phyloP scores from a whole-genome alignment of 1,284 basidiomycete species.

The Puccinia triticina region DNA sequence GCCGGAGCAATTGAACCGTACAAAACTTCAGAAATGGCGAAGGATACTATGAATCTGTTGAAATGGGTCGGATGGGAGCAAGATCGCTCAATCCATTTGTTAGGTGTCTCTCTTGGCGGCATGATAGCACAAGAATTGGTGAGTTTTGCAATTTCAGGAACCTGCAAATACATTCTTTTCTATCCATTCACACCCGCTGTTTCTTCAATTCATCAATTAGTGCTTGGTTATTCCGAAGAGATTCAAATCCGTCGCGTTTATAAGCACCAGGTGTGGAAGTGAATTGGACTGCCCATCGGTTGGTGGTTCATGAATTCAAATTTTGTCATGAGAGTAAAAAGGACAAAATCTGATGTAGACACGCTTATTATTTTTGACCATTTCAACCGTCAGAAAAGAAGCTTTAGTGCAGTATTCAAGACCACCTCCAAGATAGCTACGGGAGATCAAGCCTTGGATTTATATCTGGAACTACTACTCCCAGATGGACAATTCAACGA shows the following conservation, averaged over 20 bases:
- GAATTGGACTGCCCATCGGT: constrained; percentile 15
- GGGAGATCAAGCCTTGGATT: constrained; percentile 8
- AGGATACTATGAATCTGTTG: constrained; percentile 72
- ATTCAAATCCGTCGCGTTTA: constrained; percentile 11
- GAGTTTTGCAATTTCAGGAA: background rate
- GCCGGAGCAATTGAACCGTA: constrained; percentile 26
- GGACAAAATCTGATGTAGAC: background rate
- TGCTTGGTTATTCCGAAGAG: constrained; percentile 27
- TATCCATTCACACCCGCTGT: background rate
- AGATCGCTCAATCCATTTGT: constrained; percentile 70
- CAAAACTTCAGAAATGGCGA: constrained; percentile 77
- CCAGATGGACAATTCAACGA: background rate
- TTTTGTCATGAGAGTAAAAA: background rate
- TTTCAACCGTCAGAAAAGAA: background rate
- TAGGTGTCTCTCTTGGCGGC: constrained; percentile 79
- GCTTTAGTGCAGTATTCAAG: background rate
- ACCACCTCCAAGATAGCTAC: background rate
- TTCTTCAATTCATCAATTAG: background rate
- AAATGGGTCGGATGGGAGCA: constrained; percentile 72
- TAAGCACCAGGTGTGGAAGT: constrained; percentile 23
- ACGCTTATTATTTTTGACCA: background rate
- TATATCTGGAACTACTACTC: constrained; percentile 1
- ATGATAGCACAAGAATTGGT: constrained; percentile 69
- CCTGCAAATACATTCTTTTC: background rate
- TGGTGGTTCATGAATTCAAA: background rate